A percentile compares a stretch with the other conserved stretches of the same genome.
Evolutionary conservation across 2,329 filamentous ascomycete species (phyloP).

Genomic region (Diaporthe vexans): DNA sequence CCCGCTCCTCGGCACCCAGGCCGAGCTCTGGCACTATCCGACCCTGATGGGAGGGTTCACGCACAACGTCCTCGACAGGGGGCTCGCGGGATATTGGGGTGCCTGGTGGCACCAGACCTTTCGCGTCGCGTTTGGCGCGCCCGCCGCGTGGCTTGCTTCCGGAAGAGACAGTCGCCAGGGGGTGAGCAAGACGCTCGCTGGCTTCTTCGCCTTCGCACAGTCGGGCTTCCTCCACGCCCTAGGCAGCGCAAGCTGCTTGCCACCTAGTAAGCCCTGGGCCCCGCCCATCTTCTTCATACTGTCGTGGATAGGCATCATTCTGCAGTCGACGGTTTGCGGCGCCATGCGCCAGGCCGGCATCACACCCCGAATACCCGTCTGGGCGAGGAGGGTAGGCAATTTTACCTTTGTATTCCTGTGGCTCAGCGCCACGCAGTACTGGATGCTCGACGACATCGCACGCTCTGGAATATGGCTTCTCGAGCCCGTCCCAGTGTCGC

Average conservation of each 20-base stretch:
- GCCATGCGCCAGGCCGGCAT: constrained; percentile 47
- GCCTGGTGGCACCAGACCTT: constrained; percentile 94
- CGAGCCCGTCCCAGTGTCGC: constrained; percentile 85
- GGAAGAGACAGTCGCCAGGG: constrained; percentile 29
- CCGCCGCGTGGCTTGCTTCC: constrained; percentile 62
- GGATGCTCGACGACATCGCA: constrained; percentile 83
- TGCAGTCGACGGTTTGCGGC: constrained; percentile 64
- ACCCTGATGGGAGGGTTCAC: constrained; percentile 68
- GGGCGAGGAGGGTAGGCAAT: constrained; percentile 68
- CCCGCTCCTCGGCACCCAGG: constrained; percentile 64
- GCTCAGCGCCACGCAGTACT: constrained; percentile 75
- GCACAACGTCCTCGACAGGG: constrained; percentile 72
- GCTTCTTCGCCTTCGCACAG: constrained; percentile 71
- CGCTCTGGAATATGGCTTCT: constrained; percentile 82
- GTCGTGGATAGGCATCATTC: constrained; percentile 74
- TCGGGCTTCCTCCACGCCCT: constrained; percentile 79
- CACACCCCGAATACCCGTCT: constrained; percentile 55
- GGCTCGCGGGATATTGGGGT: constrained; percentile 87
- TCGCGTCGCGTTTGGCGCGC: constrained; percentile 77
- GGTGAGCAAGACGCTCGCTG: constrained; percentile 49
- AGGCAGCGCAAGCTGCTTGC: constrained; percentile 78
- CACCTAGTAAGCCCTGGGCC: constrained; percentile 62
- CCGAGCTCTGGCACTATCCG: constrained; percentile 67
- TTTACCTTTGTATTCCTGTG: constrained; percentile 73
- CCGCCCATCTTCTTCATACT: constrained; percentile 79